A percentile compares a stretch with the other conserved stretches of the same genome.
These are phyloP conservation scores for Laetiporus sulphureus DNA, from an alignment of 1,284 basidiomycete genomes.

Conservation along the genomic window DNA sequence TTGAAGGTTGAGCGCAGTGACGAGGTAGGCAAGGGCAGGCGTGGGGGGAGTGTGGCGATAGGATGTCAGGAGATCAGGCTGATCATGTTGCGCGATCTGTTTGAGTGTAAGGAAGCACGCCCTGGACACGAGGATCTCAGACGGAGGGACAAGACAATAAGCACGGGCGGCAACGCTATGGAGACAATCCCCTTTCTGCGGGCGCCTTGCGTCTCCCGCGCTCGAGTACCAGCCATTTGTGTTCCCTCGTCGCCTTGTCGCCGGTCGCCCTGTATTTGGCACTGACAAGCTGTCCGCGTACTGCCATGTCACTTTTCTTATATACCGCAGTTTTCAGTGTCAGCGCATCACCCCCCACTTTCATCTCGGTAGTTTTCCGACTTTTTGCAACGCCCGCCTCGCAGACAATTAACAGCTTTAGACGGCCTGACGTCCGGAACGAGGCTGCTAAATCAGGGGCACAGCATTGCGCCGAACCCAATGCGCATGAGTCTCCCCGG, in stretches of 20 bases:
- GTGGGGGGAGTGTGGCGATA: not conserved
- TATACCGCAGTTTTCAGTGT: not conserved
- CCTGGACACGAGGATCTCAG: conserved; percentile 8
- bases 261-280: conserved; percentile 8
- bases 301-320: conserved; percentile 1
- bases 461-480: conserved; percentile 4
- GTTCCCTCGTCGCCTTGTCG: conserved; percentile 15
- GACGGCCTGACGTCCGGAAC: conserved; percentile 14
- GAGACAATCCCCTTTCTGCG: conserved; percentile 2
- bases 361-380: too few relatives aligned
- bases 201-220: conserved; percentile 1
- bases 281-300: not conserved
- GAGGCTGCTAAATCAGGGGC: conserved; percentile 14
- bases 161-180: conserved; percentile 5
- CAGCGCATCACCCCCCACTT: too few relatives aligned
- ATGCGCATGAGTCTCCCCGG: conserved; percentile 7
- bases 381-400: conserved; percentile 5
- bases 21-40: not conserved
- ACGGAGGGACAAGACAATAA: conserved; percentile 9
- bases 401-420: conserved; percentile 13
- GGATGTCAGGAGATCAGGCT: not conserved
- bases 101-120: conserved; percentile 1
- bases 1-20: too few relatives aligned
- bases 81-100: not conserved
- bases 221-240: not conserved